Evolutionary conservation across 768 basidiomycete species (phyloP).

Genomic region (Sutorius australiensis): DNA sequence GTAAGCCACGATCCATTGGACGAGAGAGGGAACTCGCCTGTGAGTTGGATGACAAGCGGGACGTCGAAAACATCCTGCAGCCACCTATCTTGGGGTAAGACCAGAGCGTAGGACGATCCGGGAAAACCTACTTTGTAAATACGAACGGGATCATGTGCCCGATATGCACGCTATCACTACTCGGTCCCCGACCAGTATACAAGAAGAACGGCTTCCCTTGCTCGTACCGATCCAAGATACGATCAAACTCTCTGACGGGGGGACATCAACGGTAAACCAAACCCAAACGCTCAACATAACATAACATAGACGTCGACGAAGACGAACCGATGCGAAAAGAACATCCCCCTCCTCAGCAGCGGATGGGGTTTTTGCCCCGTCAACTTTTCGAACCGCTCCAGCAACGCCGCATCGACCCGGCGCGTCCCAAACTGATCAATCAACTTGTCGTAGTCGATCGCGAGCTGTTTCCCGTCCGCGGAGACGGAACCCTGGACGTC

Average conservation of each 20-base stretch:
- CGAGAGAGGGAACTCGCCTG: slow-evolving; percentile 48
- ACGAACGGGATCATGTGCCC: slow-evolving; percentile 97
- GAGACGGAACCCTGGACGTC: slow-evolving; percentile 92
- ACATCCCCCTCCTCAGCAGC: slow-evolving; percentile 86
- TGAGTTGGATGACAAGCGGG: slow-evolving; percentile 92
- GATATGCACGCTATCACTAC: slow-evolving; percentile 94
- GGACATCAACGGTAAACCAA: too few species aligned
- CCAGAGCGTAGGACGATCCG: background rate
- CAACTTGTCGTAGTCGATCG: slow-evolving; percentile 96
- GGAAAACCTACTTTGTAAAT: slow-evolving; percentile 80
- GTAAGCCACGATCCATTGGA: background rate
- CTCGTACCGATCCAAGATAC: slow-evolving; percentile 92
- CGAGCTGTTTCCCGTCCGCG: slow-evolving; percentile 83
- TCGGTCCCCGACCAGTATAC: slow-evolving; percentile 96
- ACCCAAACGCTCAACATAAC: too few species aligned
- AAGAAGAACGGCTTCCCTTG: slow-evolving; percentile 96
- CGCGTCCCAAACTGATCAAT: slow-evolving; percentile 92
- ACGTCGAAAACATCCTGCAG: slow-evolving; percentile 94
- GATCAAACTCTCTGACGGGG: slow-evolving; percentile 77
- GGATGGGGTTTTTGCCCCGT: slow-evolving; percentile 88
- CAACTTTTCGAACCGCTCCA: slow-evolving; percentile 86
- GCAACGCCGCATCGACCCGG: slow-evolving; percentile 65
- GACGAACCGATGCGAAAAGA: slow-evolving; percentile 93
- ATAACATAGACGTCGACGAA: background rate
- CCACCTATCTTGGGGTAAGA: slow-evolving; percentile 56